These are phyloP conservation scores for Coriolopsis trogii DNA, from an alignment of 1,284 basidiomycete species.

Conservation along the genomic window DNA sequence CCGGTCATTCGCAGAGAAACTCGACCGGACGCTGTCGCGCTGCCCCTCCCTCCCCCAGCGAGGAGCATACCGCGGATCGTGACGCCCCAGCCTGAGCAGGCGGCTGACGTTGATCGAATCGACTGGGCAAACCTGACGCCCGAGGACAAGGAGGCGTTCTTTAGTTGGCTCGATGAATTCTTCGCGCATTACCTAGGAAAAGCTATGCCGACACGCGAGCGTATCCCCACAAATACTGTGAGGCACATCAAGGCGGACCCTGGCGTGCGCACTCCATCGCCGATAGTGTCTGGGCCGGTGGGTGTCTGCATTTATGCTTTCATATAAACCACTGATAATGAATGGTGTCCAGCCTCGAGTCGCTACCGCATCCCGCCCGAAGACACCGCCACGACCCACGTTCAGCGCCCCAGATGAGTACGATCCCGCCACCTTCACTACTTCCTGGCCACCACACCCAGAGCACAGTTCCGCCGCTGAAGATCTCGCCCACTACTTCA, in stretches of 20 bases:
- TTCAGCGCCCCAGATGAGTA: background rate
- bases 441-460: constrained; percentile 37
- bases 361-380: constrained; percentile 17
- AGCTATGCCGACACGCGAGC: constrained; percentile 12
- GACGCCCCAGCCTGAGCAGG: background rate
- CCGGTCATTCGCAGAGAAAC: constrained; percentile 26
- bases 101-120: constrained; percentile 37
- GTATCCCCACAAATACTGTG: constrained; percentile 1
- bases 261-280: constrained; percentile 12
- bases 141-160: constrained; percentile 73
- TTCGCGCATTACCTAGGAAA: constrained; percentile 51
- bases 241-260: constrained; percentile 9
- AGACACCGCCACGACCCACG: constrained; percentile 3
- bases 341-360: constrained; percentile 12
- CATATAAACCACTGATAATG: background rate
- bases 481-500: constrained; percentile 50
- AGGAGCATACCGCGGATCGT: background rate
- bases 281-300: constrained; percentile 18
- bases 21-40: constrained; percentile 21
- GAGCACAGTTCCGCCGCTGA: constrained; percentile 35
- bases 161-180: constrained; percentile 78
- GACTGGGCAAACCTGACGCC: constrained; percentile 70
- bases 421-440: constrained; percentile 9
- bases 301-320: background rate
- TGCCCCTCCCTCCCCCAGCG: constrained; percentile 15